Percentiles rank a stretch among this genome's conserved stretches.
Evolutionary conservation across 768 basidiomycete genomes (phyloP).

Genomic region (Hirschioporus abietinus): DNA sequence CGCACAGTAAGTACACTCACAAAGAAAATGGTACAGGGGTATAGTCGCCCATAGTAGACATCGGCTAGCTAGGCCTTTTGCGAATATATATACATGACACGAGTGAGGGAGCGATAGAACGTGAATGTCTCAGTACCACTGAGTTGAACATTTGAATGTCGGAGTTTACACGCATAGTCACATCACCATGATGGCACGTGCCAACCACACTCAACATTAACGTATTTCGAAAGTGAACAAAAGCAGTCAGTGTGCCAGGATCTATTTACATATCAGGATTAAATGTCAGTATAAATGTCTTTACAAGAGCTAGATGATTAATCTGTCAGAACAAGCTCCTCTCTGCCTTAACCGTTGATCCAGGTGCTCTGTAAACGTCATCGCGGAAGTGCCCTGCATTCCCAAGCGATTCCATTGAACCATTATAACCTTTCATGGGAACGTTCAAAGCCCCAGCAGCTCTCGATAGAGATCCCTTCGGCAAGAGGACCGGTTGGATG

Average conservation of each 20-base stretch:
- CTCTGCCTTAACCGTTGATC: conserved; percentile 37
- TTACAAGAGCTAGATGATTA: neutral
- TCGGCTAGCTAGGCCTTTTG: neutral
- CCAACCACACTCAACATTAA: no score
- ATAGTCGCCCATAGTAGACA: neutral
- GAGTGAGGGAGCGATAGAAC: neutral
- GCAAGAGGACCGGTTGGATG: conserved; percentile 64
- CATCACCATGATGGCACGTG: neutral
- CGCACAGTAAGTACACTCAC: neutral
- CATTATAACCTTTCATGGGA: neutral
- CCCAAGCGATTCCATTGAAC: neutral
- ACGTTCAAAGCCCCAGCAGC: conserved; percentile 7
- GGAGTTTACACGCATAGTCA: neutral
- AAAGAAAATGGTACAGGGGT: neutral
- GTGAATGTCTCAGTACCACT: neutral
- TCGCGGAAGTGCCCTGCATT: neutral
- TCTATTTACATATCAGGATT: neutral
- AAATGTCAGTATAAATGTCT: neutral
- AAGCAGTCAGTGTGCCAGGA: no score
- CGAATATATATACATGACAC: neutral
- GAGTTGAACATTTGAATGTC: neutral
- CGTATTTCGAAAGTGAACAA: no score
- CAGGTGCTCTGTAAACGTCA: conserved; percentile 34
- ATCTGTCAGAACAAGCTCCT: neutral
- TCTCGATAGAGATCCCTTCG: conserved; percentile 17